Conservation (phyloP, 805 yeast species). For the Wickerhamomyces queroliae region DNA sequence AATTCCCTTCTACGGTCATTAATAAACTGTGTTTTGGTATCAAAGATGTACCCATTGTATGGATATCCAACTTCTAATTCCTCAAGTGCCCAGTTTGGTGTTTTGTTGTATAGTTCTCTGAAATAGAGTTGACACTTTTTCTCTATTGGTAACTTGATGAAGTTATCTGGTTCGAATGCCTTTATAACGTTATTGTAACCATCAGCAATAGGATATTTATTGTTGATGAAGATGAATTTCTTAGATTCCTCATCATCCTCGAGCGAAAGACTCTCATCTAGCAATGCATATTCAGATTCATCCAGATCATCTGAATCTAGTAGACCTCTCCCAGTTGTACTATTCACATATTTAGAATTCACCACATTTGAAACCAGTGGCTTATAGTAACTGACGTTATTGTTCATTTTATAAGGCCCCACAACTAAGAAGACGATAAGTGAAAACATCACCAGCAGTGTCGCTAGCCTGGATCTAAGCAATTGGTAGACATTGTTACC, state of each 20-base stretch:
- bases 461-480: not conserved
- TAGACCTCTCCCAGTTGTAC: not conserved
- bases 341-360: not conserved
- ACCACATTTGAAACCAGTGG: not conserved
- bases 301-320: not conserved
- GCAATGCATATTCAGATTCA: slow-evolving; percentile 1
- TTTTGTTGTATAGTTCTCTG: slow-evolving; percentile 8
- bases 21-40: slow-evolving; percentile 16
- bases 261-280: not conserved
- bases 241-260: slow-evolving; percentile 1
- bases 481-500: not conserved
- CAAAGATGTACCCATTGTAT: slow-evolving; percentile 20
- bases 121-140: slow-evolving; percentile 17
- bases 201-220: slow-evolving; percentile 14
- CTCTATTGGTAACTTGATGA: slow-evolving; percentile 7
- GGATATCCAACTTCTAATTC: slow-evolving; percentile 14
- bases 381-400: not conserved
- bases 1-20: slow-evolving; percentile 12
- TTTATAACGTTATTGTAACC: slow-evolving; percentile 16
- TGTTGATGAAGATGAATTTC: slow-evolving; percentile 14
- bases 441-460: not conserved
- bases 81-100: slow-evolving; percentile 20
- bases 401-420: not conserved
- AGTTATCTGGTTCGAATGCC: slow-evolving; percentile 10
- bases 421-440: not conserved